phyloP scores from a whole-genome alignment of 108 stramenopile species.

The Fistulifera solaris region DNA sequence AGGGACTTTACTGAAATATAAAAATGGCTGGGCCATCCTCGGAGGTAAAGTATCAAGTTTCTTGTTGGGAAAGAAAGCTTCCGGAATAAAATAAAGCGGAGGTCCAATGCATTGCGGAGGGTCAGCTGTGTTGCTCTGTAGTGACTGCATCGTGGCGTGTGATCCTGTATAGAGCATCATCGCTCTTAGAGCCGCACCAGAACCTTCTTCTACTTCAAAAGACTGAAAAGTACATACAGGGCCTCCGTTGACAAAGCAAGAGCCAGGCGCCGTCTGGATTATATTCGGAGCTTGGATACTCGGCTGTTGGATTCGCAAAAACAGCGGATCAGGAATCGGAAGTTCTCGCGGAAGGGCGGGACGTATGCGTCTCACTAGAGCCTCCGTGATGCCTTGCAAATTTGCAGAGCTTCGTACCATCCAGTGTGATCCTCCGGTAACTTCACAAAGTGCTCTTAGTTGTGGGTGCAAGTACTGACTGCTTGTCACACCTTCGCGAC shows the following conservation, averaged over 20 bases:
- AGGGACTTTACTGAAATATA: conserved; percentile 50
- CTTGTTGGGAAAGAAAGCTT: conserved; percentile 59
- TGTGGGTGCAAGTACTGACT: conserved; percentile 53
- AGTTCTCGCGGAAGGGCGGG: conserved; percentile 9
- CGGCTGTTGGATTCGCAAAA: neutral
- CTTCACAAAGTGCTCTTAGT: conserved; percentile 64
- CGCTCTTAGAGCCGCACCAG: conserved; percentile 37
- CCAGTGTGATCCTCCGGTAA: conserved; percentile 66
- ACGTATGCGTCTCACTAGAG: conserved; percentile 3
- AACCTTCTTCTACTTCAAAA: conserved; percentile 38
- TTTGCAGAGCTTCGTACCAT: conserved; percentile 31
- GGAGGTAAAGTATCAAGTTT: conserved; percentile 73
- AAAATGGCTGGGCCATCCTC: conserved; percentile 52
- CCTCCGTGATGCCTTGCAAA: conserved; percentile 31
- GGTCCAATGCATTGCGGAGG: conserved; percentile 12
- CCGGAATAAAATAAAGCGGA: conserved; percentile 74
- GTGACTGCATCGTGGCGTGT: neutral
- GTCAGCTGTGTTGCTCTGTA: neutral
- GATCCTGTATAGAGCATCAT: conserved; percentile 48
- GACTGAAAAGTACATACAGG: conserved; percentile 64
- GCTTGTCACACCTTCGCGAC: conserved; percentile 18
- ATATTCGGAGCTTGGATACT: neutral
- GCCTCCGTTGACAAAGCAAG: conserved; percentile 55
- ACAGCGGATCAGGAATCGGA: conserved; percentile 8
- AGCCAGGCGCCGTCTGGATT: neutral